These are phyloP conservation scores for Hericium alpestre DNA, from an alignment of 768 basidiomycete species.

Conservation along the genomic window DNA sequence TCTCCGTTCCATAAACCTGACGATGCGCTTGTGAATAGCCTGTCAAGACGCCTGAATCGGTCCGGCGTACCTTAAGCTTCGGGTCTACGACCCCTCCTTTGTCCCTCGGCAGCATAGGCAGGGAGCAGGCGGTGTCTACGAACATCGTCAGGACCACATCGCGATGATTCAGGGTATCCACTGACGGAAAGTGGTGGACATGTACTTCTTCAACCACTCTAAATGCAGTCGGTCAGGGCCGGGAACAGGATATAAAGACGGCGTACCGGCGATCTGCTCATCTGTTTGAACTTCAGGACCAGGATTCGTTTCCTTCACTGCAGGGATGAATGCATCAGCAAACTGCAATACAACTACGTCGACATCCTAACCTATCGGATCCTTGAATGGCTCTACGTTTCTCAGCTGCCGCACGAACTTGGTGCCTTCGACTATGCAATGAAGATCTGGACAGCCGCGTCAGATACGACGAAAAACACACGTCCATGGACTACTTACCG, in stretches of 20 bases:
- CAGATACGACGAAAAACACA: too few species aligned
- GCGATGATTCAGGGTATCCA: background rate
- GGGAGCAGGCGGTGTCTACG: slow-evolving; percentile 36
- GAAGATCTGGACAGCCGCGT: slow-evolving; percentile 1
- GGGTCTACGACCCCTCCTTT: slow-evolving; percentile 43
- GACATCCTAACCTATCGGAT: background rate
- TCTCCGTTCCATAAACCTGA: slow-evolving; percentile 46
- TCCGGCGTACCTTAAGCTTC: slow-evolving; percentile 26
- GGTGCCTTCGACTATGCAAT: slow-evolving; percentile 8
- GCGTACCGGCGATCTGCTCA: slow-evolving; percentile 14
- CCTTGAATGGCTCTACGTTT: slow-evolving; percentile 13
- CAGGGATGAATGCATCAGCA: background rate
- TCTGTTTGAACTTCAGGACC: slow-evolving; percentile 21
- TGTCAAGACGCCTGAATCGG: background rate
- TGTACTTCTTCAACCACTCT: slow-evolving; percentile 17
- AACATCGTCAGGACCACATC: background rate
- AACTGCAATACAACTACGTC: background rate
- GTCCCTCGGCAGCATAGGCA: slow-evolving; percentile 43
- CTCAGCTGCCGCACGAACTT: slow-evolving; percentile 13
- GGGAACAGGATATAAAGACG: background rate
- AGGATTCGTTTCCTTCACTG: slow-evolving; percentile 22
- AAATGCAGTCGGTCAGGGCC: background rate
- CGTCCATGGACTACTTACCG: slow-evolving; percentile 4
- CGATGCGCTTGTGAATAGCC: background rate
- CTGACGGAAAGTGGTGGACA: slow-evolving; percentile 17